Conservation (phyloP, 257 asterid species). For the Jacaranda copaia region DNA sequence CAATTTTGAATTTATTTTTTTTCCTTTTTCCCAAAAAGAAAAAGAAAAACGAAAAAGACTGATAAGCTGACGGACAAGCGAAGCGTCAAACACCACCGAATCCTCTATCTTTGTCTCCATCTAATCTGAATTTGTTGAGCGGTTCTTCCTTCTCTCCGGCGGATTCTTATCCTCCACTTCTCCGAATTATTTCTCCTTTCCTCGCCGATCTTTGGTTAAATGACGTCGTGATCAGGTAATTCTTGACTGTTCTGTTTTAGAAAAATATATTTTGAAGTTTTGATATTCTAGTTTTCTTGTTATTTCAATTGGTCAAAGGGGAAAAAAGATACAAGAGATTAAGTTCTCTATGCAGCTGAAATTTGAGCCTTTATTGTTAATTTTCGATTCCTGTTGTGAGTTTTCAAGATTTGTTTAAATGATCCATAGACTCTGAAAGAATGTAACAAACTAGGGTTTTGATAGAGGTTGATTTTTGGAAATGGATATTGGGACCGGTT, state of each 20-base stretch:
- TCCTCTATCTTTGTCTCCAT: slow-evolving; percentile 19
- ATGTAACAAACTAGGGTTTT: slow-evolving; percentile 41
- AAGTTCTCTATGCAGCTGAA: neutral
- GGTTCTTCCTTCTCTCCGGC: slow-evolving; percentile 35
- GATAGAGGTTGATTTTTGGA: slow-evolving; percentile 6
- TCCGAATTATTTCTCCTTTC: slow-evolving; percentile 28
- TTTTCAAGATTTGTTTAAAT: slow-evolving; percentile 16
- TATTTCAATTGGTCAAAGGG: slow-evolving; percentile 2
- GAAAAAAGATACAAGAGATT: neutral
- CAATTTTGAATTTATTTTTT: slow-evolving; percentile 11
- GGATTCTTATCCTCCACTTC: slow-evolving; percentile 30
- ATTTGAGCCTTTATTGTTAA: neutral
- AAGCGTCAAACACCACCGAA: slow-evolving; percentile 47
- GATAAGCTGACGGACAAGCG: slow-evolving; percentile 47
- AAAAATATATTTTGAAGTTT: neutral
- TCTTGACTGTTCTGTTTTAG: neutral
- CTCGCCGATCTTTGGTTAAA: slow-evolving; percentile 32
- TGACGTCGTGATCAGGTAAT: slow-evolving; percentile 51
- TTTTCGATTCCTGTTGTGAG: slow-evolving; percentile 17
- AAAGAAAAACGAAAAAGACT: slow-evolving; percentile 32
- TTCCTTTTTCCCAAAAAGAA: slow-evolving; percentile 18
- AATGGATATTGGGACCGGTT: slow-evolving; percentile 15
- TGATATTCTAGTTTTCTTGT: neutral
- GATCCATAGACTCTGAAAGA: neutral
- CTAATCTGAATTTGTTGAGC: slow-evolving; percentile 34